These are phyloP conservation scores for Aspergillus sp. DNA, from an alignment of 2,329 filamentous ascomycete genomes.

Conservation along the genomic window DNA sequence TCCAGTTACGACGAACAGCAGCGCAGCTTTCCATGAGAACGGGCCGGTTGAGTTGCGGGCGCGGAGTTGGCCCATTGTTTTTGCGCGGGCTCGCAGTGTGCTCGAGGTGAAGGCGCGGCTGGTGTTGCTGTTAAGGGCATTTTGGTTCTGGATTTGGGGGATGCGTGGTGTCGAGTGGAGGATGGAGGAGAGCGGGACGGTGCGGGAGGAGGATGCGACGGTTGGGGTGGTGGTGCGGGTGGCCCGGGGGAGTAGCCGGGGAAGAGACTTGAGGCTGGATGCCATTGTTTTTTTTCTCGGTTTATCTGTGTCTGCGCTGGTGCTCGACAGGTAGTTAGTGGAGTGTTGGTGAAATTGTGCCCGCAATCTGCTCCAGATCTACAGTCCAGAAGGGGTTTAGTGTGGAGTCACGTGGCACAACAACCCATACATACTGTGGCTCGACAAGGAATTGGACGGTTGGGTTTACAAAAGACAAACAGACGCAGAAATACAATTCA, in stretches of 20 bases:
- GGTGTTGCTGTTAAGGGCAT: conserved; percentile 1
- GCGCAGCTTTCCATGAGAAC: conserved; percentile 85
- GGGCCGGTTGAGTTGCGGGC: conserved; percentile 47
- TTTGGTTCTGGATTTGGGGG: not conserved
- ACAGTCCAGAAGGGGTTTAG: conserved; percentile 17
- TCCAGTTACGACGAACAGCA: conserved; percentile 76
- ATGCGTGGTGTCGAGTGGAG: not conserved
- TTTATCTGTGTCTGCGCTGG: not conserved
- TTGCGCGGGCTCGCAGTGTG: conserved; percentile 13
- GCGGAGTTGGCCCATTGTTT: conserved; percentile 36
- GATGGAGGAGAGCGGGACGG: conserved; percentile 1
- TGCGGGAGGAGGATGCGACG: conserved; percentile 5
- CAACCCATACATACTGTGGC: not conserved
- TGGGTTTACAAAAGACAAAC: not conserved
- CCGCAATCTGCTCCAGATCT: conserved; percentile 3
- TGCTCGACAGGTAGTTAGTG: not conserved
- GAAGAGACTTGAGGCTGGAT: conserved; percentile 18
- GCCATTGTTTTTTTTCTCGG: conserved; percentile 16
- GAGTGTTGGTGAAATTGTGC: not conserved
- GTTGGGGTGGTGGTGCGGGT: conserved; percentile 6
- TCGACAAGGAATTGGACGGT: not conserved
- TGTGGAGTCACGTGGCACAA: conserved; percentile 6
- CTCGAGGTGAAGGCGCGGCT: conserved; percentile 18
- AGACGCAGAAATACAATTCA: not conserved
- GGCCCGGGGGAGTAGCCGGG: conserved; percentile 9